A percentile compares a stretch with the other conserved stretches of the same genome.
These are phyloP conservation scores for Meyerozyma guilliermondii DNA, from an alignment of 1,139 yeast genomes.

Conservation along the genomic window DNA sequence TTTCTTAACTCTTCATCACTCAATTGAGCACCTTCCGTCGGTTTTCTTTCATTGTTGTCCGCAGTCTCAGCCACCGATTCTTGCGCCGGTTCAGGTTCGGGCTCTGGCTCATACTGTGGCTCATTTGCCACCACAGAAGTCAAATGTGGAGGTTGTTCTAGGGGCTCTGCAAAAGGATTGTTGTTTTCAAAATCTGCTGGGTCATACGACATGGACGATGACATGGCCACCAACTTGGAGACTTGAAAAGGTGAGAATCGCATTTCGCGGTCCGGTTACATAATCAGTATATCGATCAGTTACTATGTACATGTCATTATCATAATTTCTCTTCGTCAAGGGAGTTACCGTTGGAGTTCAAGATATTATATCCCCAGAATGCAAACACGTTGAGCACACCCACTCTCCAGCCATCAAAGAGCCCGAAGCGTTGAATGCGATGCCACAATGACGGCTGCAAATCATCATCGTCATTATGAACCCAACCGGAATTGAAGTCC, in stretches of 20 bases:
- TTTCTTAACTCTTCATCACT: constrained; percentile 36
- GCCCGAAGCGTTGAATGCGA: constrained; percentile 25
- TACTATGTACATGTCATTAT: constrained; percentile 2
- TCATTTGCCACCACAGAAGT: background rate
- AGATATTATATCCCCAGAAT: constrained; percentile 73
- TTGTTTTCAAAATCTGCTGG: constrained; percentile 65
- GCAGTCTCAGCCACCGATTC: background rate
- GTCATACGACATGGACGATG: constrained; percentile 55
- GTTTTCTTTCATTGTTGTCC: constrained; percentile 4
- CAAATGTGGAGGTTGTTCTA: constrained; percentile 5
- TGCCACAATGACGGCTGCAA: constrained; percentile 7
- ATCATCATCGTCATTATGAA: constrained; percentile 6
- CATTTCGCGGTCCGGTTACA: background rate
- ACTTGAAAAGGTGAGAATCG: background rate
- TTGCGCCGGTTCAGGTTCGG: background rate
- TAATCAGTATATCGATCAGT: background rate
- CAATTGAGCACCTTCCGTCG: constrained; percentile 16
- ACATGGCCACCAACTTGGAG: constrained; percentile 23
- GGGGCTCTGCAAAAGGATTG: constrained; percentile 52
- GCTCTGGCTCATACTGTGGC: background rate
- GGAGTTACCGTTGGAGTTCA: constrained; percentile 48
- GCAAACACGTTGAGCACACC: constrained; percentile 77
- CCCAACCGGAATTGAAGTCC: constrained; percentile 28
- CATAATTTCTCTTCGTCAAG: constrained; percentile 37
- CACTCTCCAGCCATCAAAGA: constrained; percentile 91